Evolutionary conservation across 2,329 filamentous ascomycete species (phyloP).

Genomic region (Orbilia oligospora): DNA sequence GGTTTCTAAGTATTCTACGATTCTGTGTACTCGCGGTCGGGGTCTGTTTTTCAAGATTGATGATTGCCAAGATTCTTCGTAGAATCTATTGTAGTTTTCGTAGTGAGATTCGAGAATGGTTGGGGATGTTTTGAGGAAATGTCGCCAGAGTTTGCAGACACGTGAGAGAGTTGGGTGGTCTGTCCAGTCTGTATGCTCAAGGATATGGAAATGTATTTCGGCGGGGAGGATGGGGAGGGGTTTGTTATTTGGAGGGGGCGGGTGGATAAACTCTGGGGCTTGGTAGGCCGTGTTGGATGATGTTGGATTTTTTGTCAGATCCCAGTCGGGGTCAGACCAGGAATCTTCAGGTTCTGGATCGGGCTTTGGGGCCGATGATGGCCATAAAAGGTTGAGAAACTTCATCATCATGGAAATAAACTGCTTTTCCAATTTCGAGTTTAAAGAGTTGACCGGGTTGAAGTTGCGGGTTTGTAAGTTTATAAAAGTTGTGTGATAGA

Average conservation of each 20-base stretch:
- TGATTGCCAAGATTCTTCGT: constrained; percentile 11
- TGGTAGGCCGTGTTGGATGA: constrained; percentile 21
- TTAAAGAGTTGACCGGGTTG: too few relatives aligned
- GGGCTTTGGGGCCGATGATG: not conserved
- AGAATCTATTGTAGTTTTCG: constrained; percentile 38
- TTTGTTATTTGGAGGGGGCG: not conserved
- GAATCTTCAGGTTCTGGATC: not conserved
- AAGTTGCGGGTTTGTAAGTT: not conserved
- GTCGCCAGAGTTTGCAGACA: constrained; percentile 45
- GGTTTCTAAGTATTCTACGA: constrained; percentile 31
- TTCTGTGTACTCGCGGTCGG: constrained; percentile 21
- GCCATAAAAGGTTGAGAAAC: constrained; percentile 17
- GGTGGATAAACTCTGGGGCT: constrained; percentile 1
- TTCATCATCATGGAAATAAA: constrained; percentile 26
- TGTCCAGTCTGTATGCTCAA: constrained; percentile 32
- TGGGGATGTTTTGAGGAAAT: constrained; percentile 30
- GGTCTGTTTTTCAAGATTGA: constrained; percentile 12
- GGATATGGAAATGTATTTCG: constrained; percentile 45
- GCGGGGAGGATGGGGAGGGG: constrained; percentile 27
- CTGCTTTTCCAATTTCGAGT: too few relatives aligned
- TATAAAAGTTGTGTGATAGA: not conserved
- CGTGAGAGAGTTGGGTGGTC: constrained; percentile 23
- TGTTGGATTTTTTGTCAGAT: constrained; percentile 39
- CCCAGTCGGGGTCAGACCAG: not conserved
- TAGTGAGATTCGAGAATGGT: constrained; percentile 12